phyloP scores from a whole-genome alignment of 2,329 filamentous ascomycete species.

The Penicillium verrucosum region DNA sequence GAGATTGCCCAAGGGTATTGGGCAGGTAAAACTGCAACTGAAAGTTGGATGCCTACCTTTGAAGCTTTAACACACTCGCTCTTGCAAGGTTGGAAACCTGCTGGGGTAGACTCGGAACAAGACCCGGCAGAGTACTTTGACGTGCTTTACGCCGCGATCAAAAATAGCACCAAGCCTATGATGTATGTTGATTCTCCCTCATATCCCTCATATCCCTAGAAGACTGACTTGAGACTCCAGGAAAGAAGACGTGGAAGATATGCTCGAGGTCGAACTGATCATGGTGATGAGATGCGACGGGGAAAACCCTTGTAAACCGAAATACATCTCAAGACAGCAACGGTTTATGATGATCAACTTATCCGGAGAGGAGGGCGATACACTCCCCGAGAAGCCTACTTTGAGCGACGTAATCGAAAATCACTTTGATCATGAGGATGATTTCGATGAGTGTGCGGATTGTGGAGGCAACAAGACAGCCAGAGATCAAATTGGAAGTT shows the following conservation, averaged over 20 bases:
- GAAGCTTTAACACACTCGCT: not conserved
- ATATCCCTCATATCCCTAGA: not conserved
- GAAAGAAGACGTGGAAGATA: not conserved
- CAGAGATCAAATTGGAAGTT: slow-evolving; percentile 4
- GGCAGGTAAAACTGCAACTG: not conserved
- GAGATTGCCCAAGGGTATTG: slow-evolving; percentile 19
- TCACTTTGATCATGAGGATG: not conserved
- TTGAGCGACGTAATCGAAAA: not conserved
- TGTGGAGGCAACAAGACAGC: slow-evolving; percentile 1
- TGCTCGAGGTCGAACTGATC: not conserved
- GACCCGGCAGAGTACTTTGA: slow-evolving; percentile 11
- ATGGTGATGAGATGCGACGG: not conserved
- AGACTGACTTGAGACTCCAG: slow-evolving; percentile 6
- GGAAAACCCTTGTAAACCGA: not conserved
- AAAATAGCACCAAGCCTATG: not conserved
- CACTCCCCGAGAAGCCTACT: not conserved
- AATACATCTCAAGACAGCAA: not conserved
- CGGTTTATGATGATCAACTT: not conserved
- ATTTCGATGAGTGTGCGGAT: not conserved
- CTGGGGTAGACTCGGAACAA: not conserved
- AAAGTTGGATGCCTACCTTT: not conserved
- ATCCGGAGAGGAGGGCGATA: not conserved
- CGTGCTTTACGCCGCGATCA: not conserved
- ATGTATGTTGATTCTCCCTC: slow-evolving; percentile 1
- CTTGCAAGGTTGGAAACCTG: not conserved